A percentile compares a stretch with the other conserved stretches of the same genome.
phyloP scores from a whole-genome alignment of 2,329 filamentous ascomycete species.

The Huntiella moniliformis region DNA sequence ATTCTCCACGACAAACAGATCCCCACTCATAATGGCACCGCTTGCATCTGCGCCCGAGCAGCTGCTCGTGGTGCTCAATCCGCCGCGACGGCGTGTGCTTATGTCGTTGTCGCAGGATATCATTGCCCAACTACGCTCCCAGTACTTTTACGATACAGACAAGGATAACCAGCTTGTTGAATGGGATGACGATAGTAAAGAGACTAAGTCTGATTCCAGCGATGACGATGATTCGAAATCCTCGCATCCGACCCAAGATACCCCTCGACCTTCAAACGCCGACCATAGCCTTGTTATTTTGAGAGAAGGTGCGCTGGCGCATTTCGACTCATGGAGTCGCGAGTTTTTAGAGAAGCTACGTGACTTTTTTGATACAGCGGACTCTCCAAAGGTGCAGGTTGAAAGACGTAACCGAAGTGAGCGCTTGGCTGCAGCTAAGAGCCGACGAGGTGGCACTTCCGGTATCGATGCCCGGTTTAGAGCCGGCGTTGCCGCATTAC shows the following conservation, averaged over 20 bases:
- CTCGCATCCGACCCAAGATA: constrained; percentile 3
- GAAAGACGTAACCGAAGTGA: constrained; percentile 28
- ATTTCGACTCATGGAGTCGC: constrained; percentile 10
- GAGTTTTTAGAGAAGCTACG: constrained; percentile 10
- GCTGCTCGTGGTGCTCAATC: constrained; percentile 35
- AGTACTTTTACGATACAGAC: constrained; percentile 24
- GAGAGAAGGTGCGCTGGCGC: constrained; percentile 5
- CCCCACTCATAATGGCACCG: constrained; percentile 27
- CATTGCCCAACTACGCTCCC: constrained; percentile 32
- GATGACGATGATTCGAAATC: constrained; percentile 5
- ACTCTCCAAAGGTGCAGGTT: constrained; percentile 25
- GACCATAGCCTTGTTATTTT: constrained; percentile 11
- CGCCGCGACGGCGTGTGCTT: constrained; percentile 30
- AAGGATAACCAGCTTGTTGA: constrained; percentile 13
- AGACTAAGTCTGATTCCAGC: neutral
- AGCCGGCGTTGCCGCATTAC: constrained; percentile 26
- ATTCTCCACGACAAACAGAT: no score
- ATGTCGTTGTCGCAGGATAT: constrained; percentile 32
- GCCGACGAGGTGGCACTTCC: constrained; percentile 15
- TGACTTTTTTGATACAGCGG: constrained; percentile 5
- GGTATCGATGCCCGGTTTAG: constrained; percentile 17
- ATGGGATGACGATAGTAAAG: constrained; percentile 8
- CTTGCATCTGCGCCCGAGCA: constrained; percentile 35
- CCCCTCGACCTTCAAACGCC: neutral
- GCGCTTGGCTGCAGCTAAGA: constrained; percentile 16